Evolutionary conservation across 331 rosid species (phyloP), one percentile per base, ranked within the genome.

Genomic region (Phaseolus coccineus): DNA sequence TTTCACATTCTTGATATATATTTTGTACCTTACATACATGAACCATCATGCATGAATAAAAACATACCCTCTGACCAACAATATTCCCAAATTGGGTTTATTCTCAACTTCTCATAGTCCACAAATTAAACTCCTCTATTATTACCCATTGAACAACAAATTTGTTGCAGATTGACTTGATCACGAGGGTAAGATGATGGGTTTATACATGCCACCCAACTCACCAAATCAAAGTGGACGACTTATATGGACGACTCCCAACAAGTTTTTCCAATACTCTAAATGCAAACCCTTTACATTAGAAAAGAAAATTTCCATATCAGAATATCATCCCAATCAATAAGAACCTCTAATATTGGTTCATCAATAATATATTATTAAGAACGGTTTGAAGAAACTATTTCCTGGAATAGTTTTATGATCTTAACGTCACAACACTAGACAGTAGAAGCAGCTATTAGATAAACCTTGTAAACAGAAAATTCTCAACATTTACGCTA

Each of bases 401-500:
- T 46, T 70, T 70, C 5, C 39, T 35, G 39, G 39, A 35, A 35
- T 5, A 35, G 4, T 46, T 47, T 27, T 48, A 48, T 69, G 44
- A 27, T 48, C 47, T 70, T 24, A 33, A 35, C 2, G 77, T 71
- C 77, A 52, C 33, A 52, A 4, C 22, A 71, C 3, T 69, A n/a
- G 4, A 61, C 14, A 30, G 46, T 46, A 12, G n/a, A 47, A 11
- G 71, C 30, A 31, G 25, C 48, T 35, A 33, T 28, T n/a, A 64
- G 12, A 8, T 33, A 64, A 64, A 33, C 53, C 16, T 5, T 2
- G 2, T 3, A 35, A 8, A 75, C 44, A 5, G 5, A 46, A 5
- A 44, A 61, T 22, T 50, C 35, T 58, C 8, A 48, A 47, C n/a
- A 57, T 57, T 55, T 42, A 31, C 50, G 28, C 37, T 46, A 73